Evolutionary conservation across 495 filamentous ascomycete genomes (phyloP).

Genomic region (Beverwykella pulmonaria): DNA sequence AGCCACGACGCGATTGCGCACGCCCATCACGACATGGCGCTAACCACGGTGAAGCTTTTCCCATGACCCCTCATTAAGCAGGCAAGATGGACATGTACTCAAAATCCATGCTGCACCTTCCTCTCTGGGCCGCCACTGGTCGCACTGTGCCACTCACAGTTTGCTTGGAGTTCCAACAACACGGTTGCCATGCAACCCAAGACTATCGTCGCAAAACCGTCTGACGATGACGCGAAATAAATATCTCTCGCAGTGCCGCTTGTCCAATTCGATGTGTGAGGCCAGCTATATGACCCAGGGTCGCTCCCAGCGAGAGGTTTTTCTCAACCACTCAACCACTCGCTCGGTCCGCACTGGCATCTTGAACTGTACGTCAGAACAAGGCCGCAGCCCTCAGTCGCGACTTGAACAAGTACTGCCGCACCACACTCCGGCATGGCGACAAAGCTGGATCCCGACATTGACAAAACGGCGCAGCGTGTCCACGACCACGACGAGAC

Average conservation of each 20-base stretch:
- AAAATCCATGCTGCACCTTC: conserved; percentile 14
- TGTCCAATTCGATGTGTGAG: not conserved
- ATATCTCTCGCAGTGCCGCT: not conserved
- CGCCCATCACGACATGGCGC: conserved; percentile 27
- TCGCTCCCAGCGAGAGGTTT: not conserved
- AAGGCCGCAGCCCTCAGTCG: not conserved
- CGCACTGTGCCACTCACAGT: not conserved
- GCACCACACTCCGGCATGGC: not conserved
- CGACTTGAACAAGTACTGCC: not conserved
- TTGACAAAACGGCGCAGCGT: not conserved
- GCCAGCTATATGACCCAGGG: not conserved
- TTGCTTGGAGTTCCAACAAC: conserved; percentile 2
- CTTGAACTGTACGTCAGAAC: not conserved
- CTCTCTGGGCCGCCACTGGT: conserved; percentile 1
- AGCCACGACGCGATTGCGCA: conserved; percentile 4
- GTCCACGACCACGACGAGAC: not conserved
- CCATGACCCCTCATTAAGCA: not conserved
- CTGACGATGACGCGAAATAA: conserved; percentile 23
- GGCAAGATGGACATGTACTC: not conserved
- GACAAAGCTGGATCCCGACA: not conserved
- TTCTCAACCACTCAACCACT: not conserved
- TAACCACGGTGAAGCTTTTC: not conserved
- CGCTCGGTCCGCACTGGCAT: conserved; percentile 6
- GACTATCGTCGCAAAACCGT: conserved; percentile 15
- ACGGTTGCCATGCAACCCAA: conserved; percentile 24